Conservation (phyloP, 805 yeast genomes). For the Starmerella cellae region DNA sequence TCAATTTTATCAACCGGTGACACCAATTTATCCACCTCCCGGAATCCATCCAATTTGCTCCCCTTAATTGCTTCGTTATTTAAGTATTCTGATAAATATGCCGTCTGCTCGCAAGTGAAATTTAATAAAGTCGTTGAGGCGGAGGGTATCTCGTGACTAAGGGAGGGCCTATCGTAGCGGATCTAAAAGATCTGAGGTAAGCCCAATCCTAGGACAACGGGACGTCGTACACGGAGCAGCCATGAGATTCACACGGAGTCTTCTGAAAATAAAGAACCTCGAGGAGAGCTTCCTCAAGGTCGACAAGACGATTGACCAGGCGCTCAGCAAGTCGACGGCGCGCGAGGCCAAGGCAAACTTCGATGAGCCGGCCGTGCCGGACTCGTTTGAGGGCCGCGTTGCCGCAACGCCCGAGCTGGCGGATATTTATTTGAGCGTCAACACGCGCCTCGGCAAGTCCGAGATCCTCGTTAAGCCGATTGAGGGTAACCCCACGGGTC, state of each 20-base stretch:
- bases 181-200: background rate
- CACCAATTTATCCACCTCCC: no score
- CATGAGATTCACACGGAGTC: slow-evolving; percentile 20
- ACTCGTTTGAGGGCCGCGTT: slow-evolving; percentile 18
- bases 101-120: no score
- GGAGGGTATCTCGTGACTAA: no score
- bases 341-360: slow-evolving; percentile 17
- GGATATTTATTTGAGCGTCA: slow-evolving; percentile 19
- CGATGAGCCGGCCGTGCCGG: slow-evolving; percentile 11
- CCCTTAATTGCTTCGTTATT: no score
- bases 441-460: slow-evolving; percentile 19
- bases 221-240: background rate
- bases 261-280: slow-evolving; percentile 13
- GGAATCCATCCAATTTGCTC: no score
- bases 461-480: slow-evolving; percentile 41
- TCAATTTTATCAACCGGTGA: no score
- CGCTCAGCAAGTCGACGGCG: slow-evolving; percentile 14
- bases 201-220: background rate
- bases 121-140: no score
- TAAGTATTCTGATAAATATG: no score
- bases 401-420: slow-evolving; percentile 23
- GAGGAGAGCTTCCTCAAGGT: slow-evolving; percentile 18
- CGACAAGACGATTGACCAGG: slow-evolving; percentile 18
- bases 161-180: background rate
- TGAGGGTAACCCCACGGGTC: slow-evolving; percentile 63